phyloP scores from a whole-genome alignment of 495 filamentous ascomycete genomes.

The Aspergillus coremiiformis region DNA sequence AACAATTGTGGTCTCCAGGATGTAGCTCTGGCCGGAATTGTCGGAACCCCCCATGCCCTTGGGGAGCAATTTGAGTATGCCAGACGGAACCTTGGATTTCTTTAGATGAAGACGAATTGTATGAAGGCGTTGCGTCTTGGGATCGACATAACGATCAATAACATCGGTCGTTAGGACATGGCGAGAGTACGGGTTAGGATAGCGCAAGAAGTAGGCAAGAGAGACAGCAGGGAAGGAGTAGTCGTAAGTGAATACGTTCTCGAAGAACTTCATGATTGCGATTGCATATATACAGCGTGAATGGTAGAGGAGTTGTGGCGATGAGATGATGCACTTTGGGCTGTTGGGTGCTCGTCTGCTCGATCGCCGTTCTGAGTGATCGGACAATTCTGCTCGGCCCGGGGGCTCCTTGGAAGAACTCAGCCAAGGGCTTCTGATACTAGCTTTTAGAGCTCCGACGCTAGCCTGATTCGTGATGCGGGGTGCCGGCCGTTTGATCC shows the following conservation, averaged over 20 bases:
- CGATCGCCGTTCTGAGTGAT: constrained; percentile 10
- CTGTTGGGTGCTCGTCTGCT: constrained; percentile 12
- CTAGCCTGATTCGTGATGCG: background rate
- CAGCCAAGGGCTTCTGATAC: no score
- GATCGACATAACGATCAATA: constrained; percentile 78
- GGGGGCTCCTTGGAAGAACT: background rate
- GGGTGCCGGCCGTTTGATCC: background rate
- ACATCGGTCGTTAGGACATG: constrained; percentile 97
- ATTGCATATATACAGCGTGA: constrained; percentile 11
- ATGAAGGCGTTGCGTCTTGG: constrained; percentile 67
- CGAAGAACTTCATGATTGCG: constrained; percentile 78
- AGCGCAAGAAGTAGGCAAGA: constrained; percentile 97
- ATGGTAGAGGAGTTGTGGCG: constrained; percentile 4
- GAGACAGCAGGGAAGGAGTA: constrained; percentile 89
- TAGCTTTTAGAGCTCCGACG: background rate
- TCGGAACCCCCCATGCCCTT: constrained; percentile 65
- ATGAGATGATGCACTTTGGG: background rate
- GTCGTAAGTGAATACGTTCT: constrained; percentile 79
- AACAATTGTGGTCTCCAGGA: constrained; percentile 84
- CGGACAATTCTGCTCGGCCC: constrained; percentile 10
- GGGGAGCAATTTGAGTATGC: constrained; percentile 74
- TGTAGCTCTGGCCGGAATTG: constrained; percentile 71
- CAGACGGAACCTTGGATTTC: constrained; percentile 78
- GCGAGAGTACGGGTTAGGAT: constrained; percentile 91
- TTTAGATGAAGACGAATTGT: constrained; percentile 91